Evolutionary conservation across 2,329 filamentous ascomycete genomes (phyloP), one percentile per base, ranked within the genome.

Genomic region (Paraphaeosphaeria minitans): DNA sequence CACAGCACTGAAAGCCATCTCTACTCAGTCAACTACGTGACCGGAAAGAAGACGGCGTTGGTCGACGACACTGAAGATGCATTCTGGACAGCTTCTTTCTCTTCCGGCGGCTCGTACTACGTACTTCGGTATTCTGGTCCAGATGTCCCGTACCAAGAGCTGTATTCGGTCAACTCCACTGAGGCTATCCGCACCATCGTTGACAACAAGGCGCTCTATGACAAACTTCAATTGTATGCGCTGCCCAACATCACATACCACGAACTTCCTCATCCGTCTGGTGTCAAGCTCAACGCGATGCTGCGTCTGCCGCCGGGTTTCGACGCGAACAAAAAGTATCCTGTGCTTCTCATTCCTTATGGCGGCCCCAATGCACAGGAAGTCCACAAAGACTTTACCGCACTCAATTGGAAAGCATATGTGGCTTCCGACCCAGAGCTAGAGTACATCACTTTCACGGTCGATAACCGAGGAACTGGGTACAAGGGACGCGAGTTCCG

Each of bases 391-490:
- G 68, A 74, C 1, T 89, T 85, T 75, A 79, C 81, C 55, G 57
- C 81, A 0, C 78, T 86, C 27, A 80, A 80, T 64, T 90, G 85
- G 84, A 82, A 83, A 50, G 80, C 84, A 0, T 91, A 90, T 75
- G 83, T 90, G 47, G 79, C 86, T 0, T 89, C 87, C 0, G 87
- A 91, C 64, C 86, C 86, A 0, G 87, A 90, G 60, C 83, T 90
- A 0, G 81, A 89, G 68, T 90, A 85, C 75, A 84, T 90, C 52
- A 84, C 84, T n/a, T 85, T 87, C 74, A 88, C 84, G 0, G 84
- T 91, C 7, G 88, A 91, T 73, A 87, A 87, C 71, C 86, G 88
- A 2, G 88, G 88, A 42, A 90, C 88, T 0, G 87, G 85, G 0
- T 84, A 78, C 75, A 85, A 87, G 63, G 88, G 88, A 4, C 85